These are phyloP conservation scores for Xerocomellus intermedius DNA, from an alignment of 768 basidiomycete species.

Conservation along the genomic window DNA sequence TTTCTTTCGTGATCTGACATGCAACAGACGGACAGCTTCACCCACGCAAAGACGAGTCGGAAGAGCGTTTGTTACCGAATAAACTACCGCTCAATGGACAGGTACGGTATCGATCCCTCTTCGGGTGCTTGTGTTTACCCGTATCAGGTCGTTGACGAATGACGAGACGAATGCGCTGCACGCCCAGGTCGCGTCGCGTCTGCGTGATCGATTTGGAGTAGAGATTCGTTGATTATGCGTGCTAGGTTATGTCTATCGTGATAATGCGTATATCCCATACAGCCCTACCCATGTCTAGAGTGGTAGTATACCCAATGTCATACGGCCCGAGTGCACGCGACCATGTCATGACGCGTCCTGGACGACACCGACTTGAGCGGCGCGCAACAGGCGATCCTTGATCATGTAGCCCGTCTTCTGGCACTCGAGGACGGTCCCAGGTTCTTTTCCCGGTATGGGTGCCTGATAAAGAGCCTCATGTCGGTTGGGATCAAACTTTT, in stretches of 20 bases:
- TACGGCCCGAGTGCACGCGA: neutral
- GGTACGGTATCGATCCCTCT: conserved; percentile 41
- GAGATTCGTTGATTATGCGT: conserved; percentile 75
- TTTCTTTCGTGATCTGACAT: conserved; percentile 1
- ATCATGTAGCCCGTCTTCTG: conserved; percentile 92
- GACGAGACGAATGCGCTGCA: conserved; percentile 88
- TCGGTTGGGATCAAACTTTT: conserved; percentile 90
- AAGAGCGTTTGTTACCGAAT: conserved; percentile 86
- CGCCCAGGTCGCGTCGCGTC: conserved; percentile 49
- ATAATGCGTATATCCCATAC: conserved; percentile 23
- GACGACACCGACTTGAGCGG: conserved; percentile 95
- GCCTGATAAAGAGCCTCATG: conserved; percentile 96
- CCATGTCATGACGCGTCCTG: conserved; percentile 52
- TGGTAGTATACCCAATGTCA: conserved; percentile 15
- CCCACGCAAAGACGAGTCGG: conserved; percentile 81
- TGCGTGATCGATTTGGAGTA: conserved; percentile 68
- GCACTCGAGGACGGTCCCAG: conserved; percentile 88
- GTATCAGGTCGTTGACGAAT: conserved; percentile 74
- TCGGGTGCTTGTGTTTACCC: conserved; percentile 2
- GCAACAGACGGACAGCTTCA: conserved; percentile 83
- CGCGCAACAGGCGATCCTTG: conserved; percentile 89
- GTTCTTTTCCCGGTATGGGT: conserved; percentile 84
- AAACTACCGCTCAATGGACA: conserved; percentile 96
- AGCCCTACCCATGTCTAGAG: conserved; percentile 31
- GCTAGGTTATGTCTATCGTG: conserved; percentile 38